Conservation (phyloP, 306 rosid species). For the Clitoria ternatea region DNA sequence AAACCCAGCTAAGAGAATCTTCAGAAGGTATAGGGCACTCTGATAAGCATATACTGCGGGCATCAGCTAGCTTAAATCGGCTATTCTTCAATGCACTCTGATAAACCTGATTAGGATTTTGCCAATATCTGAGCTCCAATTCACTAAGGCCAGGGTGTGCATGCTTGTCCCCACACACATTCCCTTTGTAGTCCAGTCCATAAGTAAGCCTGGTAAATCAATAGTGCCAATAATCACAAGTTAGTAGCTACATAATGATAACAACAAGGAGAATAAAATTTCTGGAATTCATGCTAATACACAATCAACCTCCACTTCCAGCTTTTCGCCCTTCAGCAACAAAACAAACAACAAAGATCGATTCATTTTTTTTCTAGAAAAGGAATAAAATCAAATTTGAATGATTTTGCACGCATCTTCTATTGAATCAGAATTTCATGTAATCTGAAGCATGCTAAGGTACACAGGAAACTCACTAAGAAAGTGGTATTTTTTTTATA, state of each 20-base stretch:
- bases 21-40: conserved; percentile 87
- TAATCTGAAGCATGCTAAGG: conserved; percentile 23
- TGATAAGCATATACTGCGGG: conserved; percentile 73
- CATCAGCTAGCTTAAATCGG: conserved; percentile 62
- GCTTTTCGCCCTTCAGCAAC: neutral
- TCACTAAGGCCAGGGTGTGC: conserved; percentile 71
- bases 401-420: neutral
- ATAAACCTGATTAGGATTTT: conserved; percentile 92
- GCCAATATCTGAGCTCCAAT: conserved; percentile 82
- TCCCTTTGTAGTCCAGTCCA: conserved; percentile 95
- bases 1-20: conserved; percentile 83
- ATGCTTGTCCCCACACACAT: conserved; percentile 85
- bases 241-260: neutral
- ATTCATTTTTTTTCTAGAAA: no score
- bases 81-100: conserved; percentile 77
- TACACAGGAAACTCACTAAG: neutral
- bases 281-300: neutral
- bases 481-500: neutral
- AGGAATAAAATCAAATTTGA: neutral
- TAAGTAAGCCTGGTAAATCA: conserved; percentile 72
- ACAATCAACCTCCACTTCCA: conserved; percentile 2
- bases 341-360: conserved; percentile 16
- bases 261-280: neutral
- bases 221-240: conserved; percentile 14
- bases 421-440: neutral